phyloP scores from a whole-genome alignment of 345 rosid species.

The Rhizophora mangle region DNA sequence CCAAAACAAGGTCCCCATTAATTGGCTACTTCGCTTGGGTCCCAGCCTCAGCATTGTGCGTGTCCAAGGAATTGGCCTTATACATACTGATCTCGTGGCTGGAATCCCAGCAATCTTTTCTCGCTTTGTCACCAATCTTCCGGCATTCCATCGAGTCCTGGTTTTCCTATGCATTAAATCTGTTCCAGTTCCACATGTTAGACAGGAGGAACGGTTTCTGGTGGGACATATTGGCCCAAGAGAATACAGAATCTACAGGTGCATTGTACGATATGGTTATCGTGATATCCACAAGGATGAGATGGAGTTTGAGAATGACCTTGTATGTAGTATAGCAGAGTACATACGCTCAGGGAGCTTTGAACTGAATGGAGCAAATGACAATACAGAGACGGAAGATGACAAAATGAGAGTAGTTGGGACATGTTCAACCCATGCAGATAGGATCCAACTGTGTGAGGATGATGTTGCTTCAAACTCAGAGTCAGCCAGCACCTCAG shows the following conservation, averaged over 20 bases:
- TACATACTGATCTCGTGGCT: conserved; percentile 88
- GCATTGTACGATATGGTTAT: conserved; percentile 92
- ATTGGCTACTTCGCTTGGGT: conserved; percentile 82
- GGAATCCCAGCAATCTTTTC: conserved; percentile 98
- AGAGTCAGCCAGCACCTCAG: conserved; percentile 57
- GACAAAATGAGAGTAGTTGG: conserved; percentile 81
- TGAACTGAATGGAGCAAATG: conserved; percentile 13
- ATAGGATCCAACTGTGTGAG: conserved; percentile 56
- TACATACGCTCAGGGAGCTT: conserved; percentile 55
- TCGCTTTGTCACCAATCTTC: conserved; percentile 93
- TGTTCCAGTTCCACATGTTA: conserved; percentile 91
- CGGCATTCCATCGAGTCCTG: conserved; percentile 91
- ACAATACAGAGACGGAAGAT: conserved; percentile 38
- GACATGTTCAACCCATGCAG: conserved; percentile 55
- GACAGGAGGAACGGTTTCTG: conserved; percentile 78
- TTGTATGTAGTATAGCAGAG: conserved; percentile 87
- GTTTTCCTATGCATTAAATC: conserved; percentile 94
- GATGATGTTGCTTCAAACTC: conserved; percentile 32
- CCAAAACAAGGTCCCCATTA: conserved; percentile 88
- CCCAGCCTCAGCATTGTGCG: conserved; percentile 86
- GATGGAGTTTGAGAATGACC: conserved; percentile 82
- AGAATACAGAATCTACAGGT: conserved; percentile 71
- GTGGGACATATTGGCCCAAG: conserved; percentile 83
- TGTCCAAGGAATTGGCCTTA: conserved; percentile 79
- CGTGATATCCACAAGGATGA: conserved; percentile 90